Percentiles rank a stretch among this genome's conserved stretches.
phyloP scores from a whole-genome alignment of 345 rosid genomes.

The Kandelia obovata region DNA sequence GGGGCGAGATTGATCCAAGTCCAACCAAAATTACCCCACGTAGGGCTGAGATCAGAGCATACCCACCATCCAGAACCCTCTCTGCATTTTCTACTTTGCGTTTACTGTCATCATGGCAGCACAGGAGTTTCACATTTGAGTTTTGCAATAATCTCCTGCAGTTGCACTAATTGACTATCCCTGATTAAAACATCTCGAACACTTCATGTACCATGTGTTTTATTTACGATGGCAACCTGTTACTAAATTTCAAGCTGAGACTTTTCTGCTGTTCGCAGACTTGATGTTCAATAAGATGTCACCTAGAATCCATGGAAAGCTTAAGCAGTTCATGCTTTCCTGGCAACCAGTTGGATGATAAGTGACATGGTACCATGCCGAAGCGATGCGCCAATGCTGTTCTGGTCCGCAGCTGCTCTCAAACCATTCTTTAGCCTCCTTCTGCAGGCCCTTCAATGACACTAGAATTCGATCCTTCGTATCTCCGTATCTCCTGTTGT shows the following conservation, averaged over 20 bases:
- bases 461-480: constrained; percentile 67
- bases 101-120: too few relatives aligned
- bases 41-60: too few relatives aligned
- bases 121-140: too few relatives aligned
- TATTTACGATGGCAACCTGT: too few relatives aligned
- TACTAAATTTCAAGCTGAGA: not conserved
- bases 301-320: constrained; percentile 83
- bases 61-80: too few relatives aligned
- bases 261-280: constrained; percentile 29
- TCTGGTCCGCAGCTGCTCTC: constrained; percentile 41
- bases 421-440: constrained; percentile 69
- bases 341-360: constrained; percentile 45
- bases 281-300: constrained; percentile 58
- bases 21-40: too few relatives aligned
- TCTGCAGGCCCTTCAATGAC: constrained; percentile 51
- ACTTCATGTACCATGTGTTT: too few relatives aligned
- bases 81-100: too few relatives aligned
- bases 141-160: too few relatives aligned
- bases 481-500: constrained; percentile 70
- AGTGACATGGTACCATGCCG: constrained; percentile 85
- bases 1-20: too few relatives aligned
- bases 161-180: too few relatives aligned
- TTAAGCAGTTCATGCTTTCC: constrained; percentile 45
- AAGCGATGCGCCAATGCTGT: constrained; percentile 51
- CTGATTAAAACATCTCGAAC: too few relatives aligned